Evolutionary conservation across 2,329 filamentous ascomycete genomes (phyloP).

Genomic region (Xylaria hypoxylon): DNA sequence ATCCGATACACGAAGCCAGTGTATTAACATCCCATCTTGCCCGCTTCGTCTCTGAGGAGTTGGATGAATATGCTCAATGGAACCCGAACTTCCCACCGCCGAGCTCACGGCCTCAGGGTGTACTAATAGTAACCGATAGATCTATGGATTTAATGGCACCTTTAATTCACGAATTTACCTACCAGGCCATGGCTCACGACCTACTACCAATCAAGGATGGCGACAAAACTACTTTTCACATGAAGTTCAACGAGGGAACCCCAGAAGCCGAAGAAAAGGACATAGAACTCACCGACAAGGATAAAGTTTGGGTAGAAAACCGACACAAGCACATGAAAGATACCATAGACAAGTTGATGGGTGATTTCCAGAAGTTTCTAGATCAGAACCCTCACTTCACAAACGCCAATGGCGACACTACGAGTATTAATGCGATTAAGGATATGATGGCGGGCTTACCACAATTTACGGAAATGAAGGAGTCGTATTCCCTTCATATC

Average conservation of each 20-base stretch:
- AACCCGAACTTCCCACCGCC: constrained; percentile 86
- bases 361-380: constrained; percentile 92
- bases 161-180: constrained; percentile 94
- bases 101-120: constrained; percentile 80
- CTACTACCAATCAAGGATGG: constrained; percentile 87
- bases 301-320: constrained; percentile 95
- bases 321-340: constrained; percentile 98
- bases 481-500: constrained; percentile 92
- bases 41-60: constrained; percentile 88
- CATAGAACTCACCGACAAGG: constrained; percentile 89
- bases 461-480: constrained; percentile 95
- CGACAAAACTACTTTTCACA: constrained; percentile 88
- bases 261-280: constrained; percentile 82
- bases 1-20: constrained; percentile 84
- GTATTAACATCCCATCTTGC: constrained; percentile 90
- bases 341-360: constrained; percentile 91
- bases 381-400: constrained; percentile 93
- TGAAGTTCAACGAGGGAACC: constrained; percentile 79
- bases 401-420: constrained; percentile 74
- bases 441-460: constrained; percentile 96
- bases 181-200: constrained; percentile 98
- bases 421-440: constrained; percentile 89
- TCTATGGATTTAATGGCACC: constrained; percentile 93
- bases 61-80: constrained; percentile 88
- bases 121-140: constrained; percentile 88